phyloP scores from a whole-genome alignment of 129 eudicot genomes.

The Flaveria brownii region DNA sequence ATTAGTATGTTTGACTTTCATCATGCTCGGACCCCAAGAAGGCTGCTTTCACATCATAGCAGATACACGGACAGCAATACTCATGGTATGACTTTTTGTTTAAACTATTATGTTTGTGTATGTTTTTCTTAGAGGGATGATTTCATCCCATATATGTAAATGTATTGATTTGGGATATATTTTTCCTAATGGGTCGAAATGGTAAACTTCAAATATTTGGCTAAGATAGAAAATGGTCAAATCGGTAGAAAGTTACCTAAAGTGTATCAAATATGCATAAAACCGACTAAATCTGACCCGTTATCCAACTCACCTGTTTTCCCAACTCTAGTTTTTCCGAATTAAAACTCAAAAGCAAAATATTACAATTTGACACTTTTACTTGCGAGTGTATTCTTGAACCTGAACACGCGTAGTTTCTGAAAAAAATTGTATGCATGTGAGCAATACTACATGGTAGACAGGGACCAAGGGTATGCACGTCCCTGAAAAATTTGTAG shows the following conservation, averaged over 20 bases:
- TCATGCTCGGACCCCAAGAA: conserved; percentile 59
- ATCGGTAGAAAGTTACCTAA: background rate
- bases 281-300: background rate
- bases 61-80: conserved; percentile 29
- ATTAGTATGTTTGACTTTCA: conserved; percentile 81
- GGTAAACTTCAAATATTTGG: background rate
- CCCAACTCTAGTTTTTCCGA: no score
- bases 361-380: no score
- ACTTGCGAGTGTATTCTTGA: no score
- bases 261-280: background rate
- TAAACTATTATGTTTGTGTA: background rate
- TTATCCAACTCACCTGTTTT: background rate
- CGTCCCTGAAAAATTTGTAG: no score
- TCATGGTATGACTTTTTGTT: conserved; percentile 48
- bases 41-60: conserved; percentile 64
- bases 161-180: background rate
- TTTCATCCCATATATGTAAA: background rate
- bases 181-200: background rate
- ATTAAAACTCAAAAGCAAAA: no score
- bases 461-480: no score
- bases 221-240: conserved; percentile 6
- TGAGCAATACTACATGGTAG: no score
- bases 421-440: no score
- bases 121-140: background rate
- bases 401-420: no score